phyloP scores from a whole-genome alignment of 2,329 filamentous ascomycete genomes.

The Colletotrichum sansevieriae region DNA sequence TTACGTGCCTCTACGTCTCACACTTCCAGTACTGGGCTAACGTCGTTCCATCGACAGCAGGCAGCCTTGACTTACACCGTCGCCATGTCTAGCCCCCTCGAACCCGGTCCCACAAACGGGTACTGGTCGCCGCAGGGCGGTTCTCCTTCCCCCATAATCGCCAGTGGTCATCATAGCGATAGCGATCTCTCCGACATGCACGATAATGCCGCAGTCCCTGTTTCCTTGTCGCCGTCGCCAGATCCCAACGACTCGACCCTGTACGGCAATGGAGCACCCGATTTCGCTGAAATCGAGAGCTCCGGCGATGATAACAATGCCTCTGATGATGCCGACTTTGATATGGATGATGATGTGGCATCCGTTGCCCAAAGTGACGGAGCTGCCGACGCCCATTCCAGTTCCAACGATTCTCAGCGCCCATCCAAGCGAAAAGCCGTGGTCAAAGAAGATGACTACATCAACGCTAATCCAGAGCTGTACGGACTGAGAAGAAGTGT shows the following conservation, averaged over 20 bases:
- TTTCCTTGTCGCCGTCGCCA: conserved; percentile 59
- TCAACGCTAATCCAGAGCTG: conserved; percentile 91
- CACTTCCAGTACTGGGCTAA: conserved; percentile 49
- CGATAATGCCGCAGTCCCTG: conserved; percentile 66
- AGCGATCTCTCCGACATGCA: conserved; percentile 82
- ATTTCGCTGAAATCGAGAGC: conserved; percentile 60
- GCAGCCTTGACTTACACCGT: conserved; percentile 73
- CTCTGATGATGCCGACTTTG: conserved; percentile 81
- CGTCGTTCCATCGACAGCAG: conserved; percentile 52
- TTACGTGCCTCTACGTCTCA: conserved; percentile 1
- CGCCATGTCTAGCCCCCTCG: conserved; percentile 73
- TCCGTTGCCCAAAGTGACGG: conserved; percentile 62
- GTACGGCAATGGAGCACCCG: conserved; percentile 55
- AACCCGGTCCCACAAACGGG: conserved; percentile 75
- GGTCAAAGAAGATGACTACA: conserved; percentile 83
- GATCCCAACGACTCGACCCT: conserved; percentile 57
- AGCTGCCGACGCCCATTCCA: conserved; percentile 68
- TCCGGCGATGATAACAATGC: conserved; percentile 65
- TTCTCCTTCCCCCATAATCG: conserved; percentile 55
- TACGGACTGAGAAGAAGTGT: conserved; percentile 96
- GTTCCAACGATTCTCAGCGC: conserved; percentile 78
- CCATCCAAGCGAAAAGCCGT: conserved; percentile 79
- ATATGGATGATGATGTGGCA: conserved; percentile 67
- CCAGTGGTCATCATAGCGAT: conserved; percentile 70
- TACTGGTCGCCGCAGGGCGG: conserved; percentile 69